Conservation (phyloP, 768 basidiomycete species). For the Kwoniella mangroviensis region DNA sequence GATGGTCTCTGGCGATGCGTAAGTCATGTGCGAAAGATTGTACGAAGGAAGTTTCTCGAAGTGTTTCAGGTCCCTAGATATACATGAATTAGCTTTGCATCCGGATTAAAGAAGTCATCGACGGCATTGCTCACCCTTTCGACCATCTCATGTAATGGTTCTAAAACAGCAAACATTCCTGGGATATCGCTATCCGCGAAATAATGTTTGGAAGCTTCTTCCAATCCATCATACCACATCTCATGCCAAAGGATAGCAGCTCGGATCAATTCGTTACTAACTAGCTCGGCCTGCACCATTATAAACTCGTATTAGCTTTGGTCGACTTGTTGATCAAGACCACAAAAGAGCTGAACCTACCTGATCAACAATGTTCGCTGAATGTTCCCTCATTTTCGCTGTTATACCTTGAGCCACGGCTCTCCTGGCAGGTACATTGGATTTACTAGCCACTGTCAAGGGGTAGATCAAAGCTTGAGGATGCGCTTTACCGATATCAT, state of each 20-base stretch:
- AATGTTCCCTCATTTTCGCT: slow-evolving; percentile 91
- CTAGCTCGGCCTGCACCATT: slow-evolving; percentile 82
- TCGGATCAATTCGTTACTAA: slow-evolving; percentile 92
- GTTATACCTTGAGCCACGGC: slow-evolving; percentile 85
- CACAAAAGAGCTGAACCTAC: no score
- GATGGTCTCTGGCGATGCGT: slow-evolving; percentile 88
- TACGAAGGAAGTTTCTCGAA: slow-evolving; percentile 90
- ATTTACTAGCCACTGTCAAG: slow-evolving; percentile 94
- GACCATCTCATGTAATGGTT: slow-evolving; percentile 89
- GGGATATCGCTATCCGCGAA: slow-evolving; percentile 97
- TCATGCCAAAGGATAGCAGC: slow-evolving; percentile 99
- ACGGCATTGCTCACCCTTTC: slow-evolving; percentile 65
- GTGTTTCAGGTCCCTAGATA: slow-evolving; percentile 87
- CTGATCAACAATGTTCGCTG: slow-evolving; percentile 82
- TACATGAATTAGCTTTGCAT: not conserved
- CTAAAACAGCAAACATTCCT: slow-evolving; percentile 91
- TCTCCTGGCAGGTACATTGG: slow-evolving; percentile 79
- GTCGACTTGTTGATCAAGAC: no score
- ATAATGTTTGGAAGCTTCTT: slow-evolving; percentile 94
- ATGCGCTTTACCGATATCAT: slow-evolving; percentile 92
- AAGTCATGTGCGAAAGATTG: slow-evolving; percentile 93
- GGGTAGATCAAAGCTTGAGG: slow-evolving; percentile 94
- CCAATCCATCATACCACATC: slow-evolving; percentile 96
- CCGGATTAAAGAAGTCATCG: slow-evolving; percentile 6
- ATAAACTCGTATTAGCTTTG: no score